phyloP scores from a whole-genome alignment of 352 stramenopile genomes.

The Globisporangium sylvaticum region DNA sequence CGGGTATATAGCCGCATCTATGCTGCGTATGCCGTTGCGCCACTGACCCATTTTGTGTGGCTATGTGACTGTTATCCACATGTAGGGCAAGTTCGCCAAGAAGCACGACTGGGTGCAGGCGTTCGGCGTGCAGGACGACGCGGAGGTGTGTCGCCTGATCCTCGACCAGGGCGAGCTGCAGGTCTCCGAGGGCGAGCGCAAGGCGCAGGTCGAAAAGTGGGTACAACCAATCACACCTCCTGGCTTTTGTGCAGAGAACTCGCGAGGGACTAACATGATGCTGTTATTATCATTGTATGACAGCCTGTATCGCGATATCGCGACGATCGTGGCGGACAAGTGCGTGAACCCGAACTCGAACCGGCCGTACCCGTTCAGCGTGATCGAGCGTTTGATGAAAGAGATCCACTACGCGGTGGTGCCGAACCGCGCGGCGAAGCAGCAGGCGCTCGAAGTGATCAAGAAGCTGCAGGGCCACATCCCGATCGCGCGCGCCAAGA shows the following conservation, averaged over 20 bases:
- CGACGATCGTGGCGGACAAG: constrained; percentile 96
- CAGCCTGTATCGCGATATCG: constrained; percentile 93
- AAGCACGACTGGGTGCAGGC: constrained; percentile 91
- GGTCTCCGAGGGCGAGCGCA: constrained; percentile 94
- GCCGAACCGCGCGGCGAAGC: constrained; percentile 94
- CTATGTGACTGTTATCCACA: background rate
- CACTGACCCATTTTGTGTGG: background rate
- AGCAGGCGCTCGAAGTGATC: constrained; percentile 96
- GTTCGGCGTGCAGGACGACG: constrained; percentile 92
- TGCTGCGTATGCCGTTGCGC: background rate
- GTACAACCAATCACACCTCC: background rate
- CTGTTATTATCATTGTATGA: background rate
- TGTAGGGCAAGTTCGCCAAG: constrained; percentile 93
- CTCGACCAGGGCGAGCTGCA: constrained; percentile 97
- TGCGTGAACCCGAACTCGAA: constrained; percentile 96
- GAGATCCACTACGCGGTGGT: constrained; percentile 94
- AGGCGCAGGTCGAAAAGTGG: constrained; percentile 89
- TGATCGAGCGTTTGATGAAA: constrained; percentile 97
- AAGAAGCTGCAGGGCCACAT: constrained; percentile 91
- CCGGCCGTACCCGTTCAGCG: constrained; percentile 94
- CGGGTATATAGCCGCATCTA: no score
- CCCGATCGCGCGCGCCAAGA: constrained; percentile 95
- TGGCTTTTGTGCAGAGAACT: background rate
- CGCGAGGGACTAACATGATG: background rate
- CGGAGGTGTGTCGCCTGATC: constrained; percentile 92